phyloP scores from a whole-genome alignment of 306 rosid genomes.

The Rosa persica region DNA sequence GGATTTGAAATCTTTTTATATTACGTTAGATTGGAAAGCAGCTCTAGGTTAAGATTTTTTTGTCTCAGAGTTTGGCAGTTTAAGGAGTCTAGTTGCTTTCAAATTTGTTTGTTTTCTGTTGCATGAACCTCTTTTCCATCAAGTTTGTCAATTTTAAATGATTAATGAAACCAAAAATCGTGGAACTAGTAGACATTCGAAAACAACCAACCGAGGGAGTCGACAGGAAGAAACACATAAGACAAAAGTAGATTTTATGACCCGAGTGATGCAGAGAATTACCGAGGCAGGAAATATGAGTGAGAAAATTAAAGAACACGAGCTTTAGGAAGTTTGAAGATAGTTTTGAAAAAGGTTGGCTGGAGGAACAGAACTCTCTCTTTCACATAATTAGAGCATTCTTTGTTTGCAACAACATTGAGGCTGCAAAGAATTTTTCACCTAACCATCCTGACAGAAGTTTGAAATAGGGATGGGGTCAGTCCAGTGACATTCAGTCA shows the following conservation, averaged over 20 bases:
- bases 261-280: background rate
- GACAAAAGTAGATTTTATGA: background rate
- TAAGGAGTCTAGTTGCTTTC: background rate
- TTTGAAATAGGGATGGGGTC: background rate
- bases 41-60: background rate
- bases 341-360: background rate
- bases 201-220: background rate
- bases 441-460: background rate
- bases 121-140: background rate
- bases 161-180: background rate
- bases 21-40: background rate
- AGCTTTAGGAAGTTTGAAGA: background rate
- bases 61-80: background rate
- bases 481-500: background rate
- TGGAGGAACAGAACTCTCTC: background rate
- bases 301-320: background rate
- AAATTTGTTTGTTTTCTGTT: background rate
- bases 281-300: background rate
- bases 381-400: background rate
- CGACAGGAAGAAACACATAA: background rate
- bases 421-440: background rate
- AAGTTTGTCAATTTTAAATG: background rate
- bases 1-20: background rate
- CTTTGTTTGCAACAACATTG: background rate
- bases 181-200: background rate